Percentiles rank a stretch among this genome's conserved stretches.
Evolutionary conservation across 225 moss, liverwort and hornwort species (phyloP).

Genomic region (Polytrichum commune): DNA sequence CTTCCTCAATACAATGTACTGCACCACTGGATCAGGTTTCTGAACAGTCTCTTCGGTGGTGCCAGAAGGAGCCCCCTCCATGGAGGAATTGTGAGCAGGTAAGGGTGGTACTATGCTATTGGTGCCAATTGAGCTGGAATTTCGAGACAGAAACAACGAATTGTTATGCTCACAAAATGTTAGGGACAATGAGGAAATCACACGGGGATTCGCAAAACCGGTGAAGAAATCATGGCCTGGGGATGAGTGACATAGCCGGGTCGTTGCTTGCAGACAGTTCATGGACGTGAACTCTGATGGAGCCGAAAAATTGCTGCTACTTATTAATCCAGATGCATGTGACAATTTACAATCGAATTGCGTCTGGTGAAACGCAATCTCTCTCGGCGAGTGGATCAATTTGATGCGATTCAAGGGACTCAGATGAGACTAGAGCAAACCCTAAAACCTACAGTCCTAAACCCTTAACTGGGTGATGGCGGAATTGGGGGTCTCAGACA

Average conservation of each 20-base stretch:
- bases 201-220: not conserved
- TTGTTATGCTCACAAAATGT: not conserved
- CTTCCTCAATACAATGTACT: conserved; percentile 84
- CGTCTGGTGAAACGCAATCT: too few species aligned
- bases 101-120: not conserved
- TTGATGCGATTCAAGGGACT: too few species aligned
- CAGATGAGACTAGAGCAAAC: too few species aligned
- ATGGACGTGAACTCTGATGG: not conserved
- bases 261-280: conserved; percentile 2
- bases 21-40: conserved; percentile 55
- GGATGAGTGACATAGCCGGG: not conserved
- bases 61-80: conserved; percentile 15
- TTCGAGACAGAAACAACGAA: not conserved
- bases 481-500: too few species aligned
- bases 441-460: too few species aligned
- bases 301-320: too few species aligned
- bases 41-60: conserved; percentile 30
- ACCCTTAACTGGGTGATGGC: too few species aligned
- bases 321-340: too few species aligned
- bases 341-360: too few species aligned
- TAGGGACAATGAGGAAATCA: not conserved
- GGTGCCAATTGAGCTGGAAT: not conserved
- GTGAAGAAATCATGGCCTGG: conserved; percentile 4
- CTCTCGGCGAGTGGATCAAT: too few species aligned
- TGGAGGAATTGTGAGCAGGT: conserved; percentile 10